These are phyloP conservation scores for Penicillium dipodomyicola DNA, from an alignment of 495 filamentous ascomycete genomes.

Conservation along the genomic window DNA sequence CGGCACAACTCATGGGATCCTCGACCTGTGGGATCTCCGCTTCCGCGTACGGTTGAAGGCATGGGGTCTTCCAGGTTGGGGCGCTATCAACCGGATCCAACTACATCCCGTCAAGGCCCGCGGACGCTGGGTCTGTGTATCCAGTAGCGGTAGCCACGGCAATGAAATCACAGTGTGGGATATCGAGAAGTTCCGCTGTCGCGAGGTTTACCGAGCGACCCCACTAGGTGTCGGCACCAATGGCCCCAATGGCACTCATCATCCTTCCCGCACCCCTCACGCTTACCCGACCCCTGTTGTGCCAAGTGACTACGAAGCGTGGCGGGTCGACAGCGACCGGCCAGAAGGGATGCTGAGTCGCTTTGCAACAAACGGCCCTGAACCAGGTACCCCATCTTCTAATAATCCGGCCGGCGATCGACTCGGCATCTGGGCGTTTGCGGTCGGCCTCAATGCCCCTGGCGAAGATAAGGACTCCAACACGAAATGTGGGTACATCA, in stretches of 20 bases:
- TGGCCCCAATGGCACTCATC: slow-evolving; percentile 20
- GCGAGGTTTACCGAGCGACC: slow-evolving; percentile 78
- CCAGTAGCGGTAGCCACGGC: slow-evolving; percentile 84
- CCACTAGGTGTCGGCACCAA: slow-evolving; percentile 22
- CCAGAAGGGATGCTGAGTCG: slow-evolving; percentile 85
- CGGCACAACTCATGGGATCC: slow-evolving; percentile 87
- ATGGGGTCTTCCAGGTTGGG: slow-evolving; percentile 82
- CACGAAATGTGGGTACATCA: slow-evolving; percentile 60
- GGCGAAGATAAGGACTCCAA: slow-evolving; percentile 44
- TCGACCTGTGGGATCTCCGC: slow-evolving; percentile 94
- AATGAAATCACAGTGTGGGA: slow-evolving; percentile 93
- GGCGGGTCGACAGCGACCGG: slow-evolving; percentile 86
- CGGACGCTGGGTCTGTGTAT: slow-evolving; percentile 78
- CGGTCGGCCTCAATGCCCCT: slow-evolving; percentile 49
- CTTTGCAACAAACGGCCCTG: slow-evolving; percentile 63
- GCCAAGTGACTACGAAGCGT: slow-evolving; percentile 73
- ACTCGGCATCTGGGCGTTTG: slow-evolving; percentile 54
- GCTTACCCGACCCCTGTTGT: slow-evolving; percentile 46
- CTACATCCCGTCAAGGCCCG: slow-evolving; percentile 75
- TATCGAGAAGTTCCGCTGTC: slow-evolving; percentile 81
- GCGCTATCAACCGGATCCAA: slow-evolving; percentile 74
- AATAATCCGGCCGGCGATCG: slow-evolving; percentile 47
- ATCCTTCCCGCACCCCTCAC: slow-evolving; percentile 36
- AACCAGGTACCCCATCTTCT: slow-evolving; percentile 42
- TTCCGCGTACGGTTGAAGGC: slow-evolving; percentile 83